These are phyloP conservation scores for Crithidia thermophila DNA, from an alignment of 208 protist genomes.

Conservation along the genomic window DNA sequence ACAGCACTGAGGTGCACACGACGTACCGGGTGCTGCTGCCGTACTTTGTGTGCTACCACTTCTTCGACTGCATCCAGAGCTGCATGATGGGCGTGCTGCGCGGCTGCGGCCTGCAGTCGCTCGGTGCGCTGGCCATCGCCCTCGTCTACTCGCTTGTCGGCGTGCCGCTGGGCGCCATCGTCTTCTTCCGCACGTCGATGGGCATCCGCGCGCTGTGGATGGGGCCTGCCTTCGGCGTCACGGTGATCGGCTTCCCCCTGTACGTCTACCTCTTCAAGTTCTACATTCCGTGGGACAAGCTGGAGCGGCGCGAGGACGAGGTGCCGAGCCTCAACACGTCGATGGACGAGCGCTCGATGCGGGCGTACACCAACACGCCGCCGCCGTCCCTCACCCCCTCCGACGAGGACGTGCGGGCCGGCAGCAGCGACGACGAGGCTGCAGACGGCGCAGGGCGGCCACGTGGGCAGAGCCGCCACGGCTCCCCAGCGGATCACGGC, in stretches of 20 bases:
- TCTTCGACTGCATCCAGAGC: slow-evolving; percentile 75
- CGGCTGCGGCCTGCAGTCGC: slow-evolving; percentile 66
- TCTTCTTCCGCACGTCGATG: slow-evolving; percentile 64
- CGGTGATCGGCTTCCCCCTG: slow-evolving; percentile 55
- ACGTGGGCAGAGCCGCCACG: background rate
- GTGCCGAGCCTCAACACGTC: slow-evolving; percentile 28
- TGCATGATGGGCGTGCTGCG: slow-evolving; percentile 85
- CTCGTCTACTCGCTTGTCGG: slow-evolving; percentile 77
- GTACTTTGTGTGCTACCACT: slow-evolving; percentile 64
- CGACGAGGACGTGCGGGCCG: slow-evolving; percentile 9
- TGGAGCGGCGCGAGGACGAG: slow-evolving; percentile 39
- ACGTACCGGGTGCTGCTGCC: slow-evolving; percentile 42
- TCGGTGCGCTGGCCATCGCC: slow-evolving; percentile 65
- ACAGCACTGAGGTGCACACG: slow-evolving; percentile 34
- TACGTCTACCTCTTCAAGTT: slow-evolving; percentile 69
- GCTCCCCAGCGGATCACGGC: background rate
- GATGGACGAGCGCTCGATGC: slow-evolving; percentile 33
- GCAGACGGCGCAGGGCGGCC: background rate
- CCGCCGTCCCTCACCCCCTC: slow-evolving; percentile 5
- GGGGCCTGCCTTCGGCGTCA: slow-evolving; percentile 62
- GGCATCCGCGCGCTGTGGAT: slow-evolving; percentile 77
- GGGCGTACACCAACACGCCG: slow-evolving; percentile 8
- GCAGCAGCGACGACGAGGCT: background rate
- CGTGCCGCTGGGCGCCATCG: slow-evolving; percentile 57
- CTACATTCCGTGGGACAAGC: slow-evolving; percentile 67